A percentile compares a stretch with the other conserved stretches of the same genome.
Evolutionary conservation across 345 rosid species (phyloP).

Genomic region (Noccaea caerulescens): DNA sequence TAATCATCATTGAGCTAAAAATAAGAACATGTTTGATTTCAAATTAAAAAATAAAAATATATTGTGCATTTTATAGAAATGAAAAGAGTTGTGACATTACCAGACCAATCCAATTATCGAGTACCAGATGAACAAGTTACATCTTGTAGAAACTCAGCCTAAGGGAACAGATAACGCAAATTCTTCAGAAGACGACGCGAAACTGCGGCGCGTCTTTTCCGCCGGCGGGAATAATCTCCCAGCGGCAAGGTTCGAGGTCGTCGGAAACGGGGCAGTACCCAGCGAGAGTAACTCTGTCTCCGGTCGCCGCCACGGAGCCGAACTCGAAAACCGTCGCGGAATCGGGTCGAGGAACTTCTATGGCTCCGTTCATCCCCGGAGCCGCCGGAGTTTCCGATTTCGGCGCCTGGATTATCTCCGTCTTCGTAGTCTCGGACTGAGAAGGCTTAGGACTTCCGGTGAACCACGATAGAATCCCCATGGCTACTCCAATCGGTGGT

Average conservation of each 20-base stretch:
- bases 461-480: constrained; percentile 95
- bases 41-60: not conserved
- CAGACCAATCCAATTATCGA: constrained; percentile 35
- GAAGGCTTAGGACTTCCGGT: constrained; percentile 56
- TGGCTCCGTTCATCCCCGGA: constrained; percentile 85
- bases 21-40: not conserved
- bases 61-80: constrained; percentile 4
- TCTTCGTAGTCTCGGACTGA: constrained; percentile 40
- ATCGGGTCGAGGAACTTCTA: constrained; percentile 75
- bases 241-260: constrained; percentile 91
- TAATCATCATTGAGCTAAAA: not conserved
- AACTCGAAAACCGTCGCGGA: constrained; percentile 89
- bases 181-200: constrained; percentile 78
- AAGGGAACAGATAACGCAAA: not conserved
- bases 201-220: constrained; percentile 84
- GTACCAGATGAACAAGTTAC: constrained; percentile 9
- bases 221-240: constrained; percentile 79
- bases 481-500: constrained; percentile 35
- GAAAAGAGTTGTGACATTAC: constrained; percentile 25
- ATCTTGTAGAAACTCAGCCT: not conserved
- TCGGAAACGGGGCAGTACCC: constrained; percentile 95
- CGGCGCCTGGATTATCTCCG: constrained; percentile 25
- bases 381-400: constrained; percentile 44
- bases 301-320: constrained; percentile 72
- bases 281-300: constrained; percentile 84